Evolutionary conservation across 805 yeast species (phyloP).

Genomic region (Lipomyces japonicus): DNA sequence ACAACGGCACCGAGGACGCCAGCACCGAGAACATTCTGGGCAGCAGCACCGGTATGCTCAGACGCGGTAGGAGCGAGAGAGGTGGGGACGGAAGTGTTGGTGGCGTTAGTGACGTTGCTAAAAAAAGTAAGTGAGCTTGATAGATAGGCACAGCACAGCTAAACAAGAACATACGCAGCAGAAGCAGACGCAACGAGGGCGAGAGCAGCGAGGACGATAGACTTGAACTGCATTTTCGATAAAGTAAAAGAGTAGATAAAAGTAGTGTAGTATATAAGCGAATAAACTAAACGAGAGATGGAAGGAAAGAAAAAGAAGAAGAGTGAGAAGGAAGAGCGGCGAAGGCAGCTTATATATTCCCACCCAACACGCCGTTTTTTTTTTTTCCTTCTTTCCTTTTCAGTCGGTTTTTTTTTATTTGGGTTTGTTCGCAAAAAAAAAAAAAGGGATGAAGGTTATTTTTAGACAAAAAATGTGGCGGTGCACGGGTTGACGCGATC

Average conservation of each 20-base stretch:
- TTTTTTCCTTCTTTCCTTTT: too few relatives aligned
- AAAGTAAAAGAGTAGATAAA: background rate
- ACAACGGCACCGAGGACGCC: conserved; percentile 42
- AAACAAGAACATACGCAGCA: conserved; percentile 9
- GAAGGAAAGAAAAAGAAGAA: background rate
- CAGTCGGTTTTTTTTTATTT: too few relatives aligned
- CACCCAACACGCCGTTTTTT: too few relatives aligned
- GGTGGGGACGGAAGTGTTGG: conserved; percentile 32
- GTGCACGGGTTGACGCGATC: too few relatives aligned
- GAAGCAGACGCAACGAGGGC: conserved; percentile 31
- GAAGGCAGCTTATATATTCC: too few relatives aligned
- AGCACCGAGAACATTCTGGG: conserved; percentile 38
- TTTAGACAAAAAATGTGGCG: too few relatives aligned
- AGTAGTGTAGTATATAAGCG: background rate
- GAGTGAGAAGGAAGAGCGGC: background rate
- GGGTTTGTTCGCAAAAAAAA: too few relatives aligned
- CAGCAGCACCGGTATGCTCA: conserved; percentile 32
- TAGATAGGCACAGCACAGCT: background rate
- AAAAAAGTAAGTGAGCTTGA: background rate
- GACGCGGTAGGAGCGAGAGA: conserved; percentile 31
- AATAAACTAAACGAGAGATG: background rate
- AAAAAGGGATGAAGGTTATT: too few relatives aligned
- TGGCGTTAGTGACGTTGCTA: conserved; percentile 18
- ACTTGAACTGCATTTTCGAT: conserved; percentile 30
- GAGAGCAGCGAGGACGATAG: conserved; percentile 25